Evolutionary conservation across 73 alveolate species (phyloP).

Genomic region (Paramecium bursaria): DNA sequence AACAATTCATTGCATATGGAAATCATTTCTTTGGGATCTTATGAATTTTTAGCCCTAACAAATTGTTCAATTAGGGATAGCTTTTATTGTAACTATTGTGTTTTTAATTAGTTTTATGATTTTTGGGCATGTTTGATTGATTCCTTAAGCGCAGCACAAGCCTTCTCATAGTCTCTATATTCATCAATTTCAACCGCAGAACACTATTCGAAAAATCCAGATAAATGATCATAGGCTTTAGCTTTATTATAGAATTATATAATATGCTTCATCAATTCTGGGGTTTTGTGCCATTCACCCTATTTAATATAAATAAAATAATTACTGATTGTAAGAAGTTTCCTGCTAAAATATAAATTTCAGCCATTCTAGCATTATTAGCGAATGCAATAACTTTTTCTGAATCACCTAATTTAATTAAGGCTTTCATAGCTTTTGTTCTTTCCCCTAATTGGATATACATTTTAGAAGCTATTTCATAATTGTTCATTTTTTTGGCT

Average conservation of each 20-base stretch:
- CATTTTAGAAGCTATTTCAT: slow-evolving; percentile 91
- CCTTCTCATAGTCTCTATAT: slow-evolving; percentile 95
- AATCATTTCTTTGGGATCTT: slow-evolving; percentile 87
- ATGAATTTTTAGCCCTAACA: slow-evolving; percentile 85
- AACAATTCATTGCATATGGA: slow-evolving; percentile 84
- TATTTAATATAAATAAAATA: too few relatives aligned
- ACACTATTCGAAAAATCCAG: slow-evolving; percentile 92
- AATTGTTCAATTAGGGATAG: slow-evolving; percentile 82
- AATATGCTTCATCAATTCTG: slow-evolving; percentile 94
- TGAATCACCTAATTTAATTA: slow-evolving; percentile 89
- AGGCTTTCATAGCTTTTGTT: slow-evolving; percentile 95
- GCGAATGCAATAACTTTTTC: slow-evolving; percentile 94
- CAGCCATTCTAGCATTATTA: slow-evolving; percentile 93
- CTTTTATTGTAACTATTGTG: slow-evolving; percentile 80
- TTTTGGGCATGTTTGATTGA: slow-evolving; percentile 92
- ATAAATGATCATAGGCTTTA: slow-evolving; percentile 93
- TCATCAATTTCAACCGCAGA: slow-evolving; percentile 96
- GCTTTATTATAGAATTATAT: slow-evolving; percentile 95
- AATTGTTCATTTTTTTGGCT: slow-evolving; percentile 91
- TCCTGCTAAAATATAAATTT: slow-evolving; percentile 94
- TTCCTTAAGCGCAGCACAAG: slow-evolving; percentile 94
- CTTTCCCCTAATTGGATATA: slow-evolving; percentile 92
- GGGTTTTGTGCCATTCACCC: slow-evolving; percentile 97
- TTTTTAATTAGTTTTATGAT: slow-evolving; percentile 84
- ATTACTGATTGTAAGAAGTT: slow-evolving; percentile 91